Base-by-base conservation (phyloP, 1,284 basidiomycete species). In the Boletus smithii region DNA sequence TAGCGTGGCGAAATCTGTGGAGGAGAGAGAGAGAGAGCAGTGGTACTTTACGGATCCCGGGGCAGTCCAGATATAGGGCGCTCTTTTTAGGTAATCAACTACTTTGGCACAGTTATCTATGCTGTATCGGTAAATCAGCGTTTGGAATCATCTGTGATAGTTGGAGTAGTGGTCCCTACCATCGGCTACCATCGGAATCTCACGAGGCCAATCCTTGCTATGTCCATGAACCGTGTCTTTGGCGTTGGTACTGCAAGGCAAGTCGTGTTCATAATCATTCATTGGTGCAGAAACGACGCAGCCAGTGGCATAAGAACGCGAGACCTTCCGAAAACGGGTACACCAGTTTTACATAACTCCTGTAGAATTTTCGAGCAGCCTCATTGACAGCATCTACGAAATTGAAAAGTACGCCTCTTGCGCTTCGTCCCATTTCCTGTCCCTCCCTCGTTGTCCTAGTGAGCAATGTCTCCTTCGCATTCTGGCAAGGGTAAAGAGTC, bases 401-500 rank as follows among this genome's bases (percentile, higher is more conserved):
- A n/a, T n/a, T n/a, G n/a, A n/a, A n/a, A n/a, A n/a, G 13, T 13
- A 13, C 11, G 27, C 13, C 27, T 29, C 27, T 11, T n/a, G 5
- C 30, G 4, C 17, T 6, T 26, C 9, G 23, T 22, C 18, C 20
- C 8, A n/a, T n/a, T n/a, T n/a, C n/a, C n/a, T n/a, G n/a, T n/a
- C n/a, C n/a, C n/a, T n/a, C n/a, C n/a, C n/a, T n/a, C n/a, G n/a
- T n/a, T n/a, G n/a, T n/a, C n/a, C n/a, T n/a, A n/a, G n/a, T n/a
- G n/a, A n/a, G n/a, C n/a, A n/a, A n/a, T n/a, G 84, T 81, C 84
- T 38, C 84, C 88, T 42, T 70, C 79, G 47, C 58, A 73, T 37
- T 70, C 77, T 50, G 77, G 74, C 47, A 83, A 83, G 63, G 77
- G 83, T 58, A 88, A 81, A 67, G 95, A 99, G 63, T 97, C 93